These are phyloP conservation scores for Trichoderma brevicompactum DNA, from an alignment of 2,329 filamentous ascomycete genomes.

Conservation along the genomic window DNA sequence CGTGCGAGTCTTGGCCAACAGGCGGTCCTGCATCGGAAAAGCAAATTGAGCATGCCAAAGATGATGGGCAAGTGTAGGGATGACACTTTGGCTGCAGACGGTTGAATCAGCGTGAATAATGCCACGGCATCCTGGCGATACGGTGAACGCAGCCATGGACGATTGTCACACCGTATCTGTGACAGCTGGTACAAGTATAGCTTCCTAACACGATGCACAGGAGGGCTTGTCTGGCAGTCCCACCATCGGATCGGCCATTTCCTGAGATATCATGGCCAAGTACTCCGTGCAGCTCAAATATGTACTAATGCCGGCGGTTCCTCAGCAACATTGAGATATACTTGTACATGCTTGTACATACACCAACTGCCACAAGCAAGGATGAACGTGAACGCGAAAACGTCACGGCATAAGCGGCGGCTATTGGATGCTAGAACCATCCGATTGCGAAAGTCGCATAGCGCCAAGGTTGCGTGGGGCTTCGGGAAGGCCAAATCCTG, in stretches of 20 bases:
- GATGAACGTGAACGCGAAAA: slow-evolving; percentile 26
- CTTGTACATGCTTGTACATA: background rate
- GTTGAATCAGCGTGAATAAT: slow-evolving; percentile 11
- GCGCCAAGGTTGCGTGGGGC: slow-evolving; percentile 24
- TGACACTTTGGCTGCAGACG: background rate
- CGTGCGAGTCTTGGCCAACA: slow-evolving; percentile 14
- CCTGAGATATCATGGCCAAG: background rate
- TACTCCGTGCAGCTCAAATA: background rate
- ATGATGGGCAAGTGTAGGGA: slow-evolving; percentile 2
- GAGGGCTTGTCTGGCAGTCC: background rate
- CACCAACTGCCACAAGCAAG: slow-evolving; percentile 4
- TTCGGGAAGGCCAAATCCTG: slow-evolving; percentile 21
- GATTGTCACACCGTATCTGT: slow-evolving; percentile 15
- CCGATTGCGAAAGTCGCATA: slow-evolving; percentile 24
- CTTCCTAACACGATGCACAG: slow-evolving; percentile 2
- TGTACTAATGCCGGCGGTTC: background rate
- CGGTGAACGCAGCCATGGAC: slow-evolving; percentile 14
- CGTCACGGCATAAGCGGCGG: slow-evolving; percentile 24
- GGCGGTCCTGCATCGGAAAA: slow-evolving; percentile 17
- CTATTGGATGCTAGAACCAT: slow-evolving; percentile 27
- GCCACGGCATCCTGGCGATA: slow-evolving; percentile 2
- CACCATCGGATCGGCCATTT: background rate
- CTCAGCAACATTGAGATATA: background rate
- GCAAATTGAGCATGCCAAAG: slow-evolving; percentile 7
- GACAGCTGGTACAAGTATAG: too few species aligned